Percentiles rank a stretch among this genome's conserved stretches.
These are phyloP conservation scores for Discostella stelligeroides DNA, from an alignment of 108 stramenopile species.

Conservation along the genomic window DNA sequence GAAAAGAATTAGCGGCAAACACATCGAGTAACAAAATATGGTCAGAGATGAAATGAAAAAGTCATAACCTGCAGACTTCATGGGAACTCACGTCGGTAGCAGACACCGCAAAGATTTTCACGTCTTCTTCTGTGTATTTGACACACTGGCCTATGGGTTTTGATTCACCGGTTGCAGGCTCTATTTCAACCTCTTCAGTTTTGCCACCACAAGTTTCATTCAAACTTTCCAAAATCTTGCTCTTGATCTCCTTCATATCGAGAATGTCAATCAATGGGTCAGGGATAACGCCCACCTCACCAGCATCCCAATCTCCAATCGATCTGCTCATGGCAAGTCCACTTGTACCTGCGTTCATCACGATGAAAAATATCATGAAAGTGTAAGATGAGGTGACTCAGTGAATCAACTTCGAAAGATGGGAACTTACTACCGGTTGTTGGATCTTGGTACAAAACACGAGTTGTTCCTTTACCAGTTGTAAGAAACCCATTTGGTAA, in stretches of 20 bases:
- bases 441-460: slow-evolving; percentile 60
- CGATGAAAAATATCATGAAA: neutral
- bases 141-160: slow-evolving; percentile 16
- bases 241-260: slow-evolving; percentile 52
- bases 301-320: slow-evolving; percentile 81
- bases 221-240: slow-evolving; percentile 27
- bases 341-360: slow-evolving; percentile 33
- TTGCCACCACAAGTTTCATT: slow-evolving; percentile 19
- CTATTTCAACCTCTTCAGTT: slow-evolving; percentile 28
- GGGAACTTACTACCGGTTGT: slow-evolving; percentile 45
- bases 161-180: slow-evolving; percentile 47
- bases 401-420: neutral
- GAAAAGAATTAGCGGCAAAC: neutral
- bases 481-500: slow-evolving; percentile 51
- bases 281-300: slow-evolving; percentile 73
- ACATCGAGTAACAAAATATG: neutral
- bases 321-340: slow-evolving; percentile 87
- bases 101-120: slow-evolving; percentile 73
- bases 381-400: neutral
- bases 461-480: slow-evolving; percentile 55
- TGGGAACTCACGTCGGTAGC: slow-evolving; percentile 59
- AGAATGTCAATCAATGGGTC: slow-evolving; percentile 80
- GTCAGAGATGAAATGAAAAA: neutral
- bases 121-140: slow-evolving; percentile 51
- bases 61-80: neutral